Evolutionary conservation across 805 yeast genomes (phyloP).

Genomic region (Candida adriatica): DNA sequence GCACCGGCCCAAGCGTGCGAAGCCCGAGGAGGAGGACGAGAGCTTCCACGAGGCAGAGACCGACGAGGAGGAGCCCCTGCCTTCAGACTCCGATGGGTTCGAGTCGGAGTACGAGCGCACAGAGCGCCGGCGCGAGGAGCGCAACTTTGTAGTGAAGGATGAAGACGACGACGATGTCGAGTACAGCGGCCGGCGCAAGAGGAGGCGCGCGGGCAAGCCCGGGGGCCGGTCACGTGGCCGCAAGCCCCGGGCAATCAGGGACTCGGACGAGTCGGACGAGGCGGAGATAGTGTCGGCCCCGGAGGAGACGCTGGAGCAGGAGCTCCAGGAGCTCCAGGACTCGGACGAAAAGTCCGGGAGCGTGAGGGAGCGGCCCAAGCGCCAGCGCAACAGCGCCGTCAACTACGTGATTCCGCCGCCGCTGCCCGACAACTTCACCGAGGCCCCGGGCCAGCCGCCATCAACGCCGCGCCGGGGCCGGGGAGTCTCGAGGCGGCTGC

Average conservation of each 20-base stretch:
- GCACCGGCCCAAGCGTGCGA: neutral
- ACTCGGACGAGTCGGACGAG: conserved; percentile 4
- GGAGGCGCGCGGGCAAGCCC: conserved; percentile 2
- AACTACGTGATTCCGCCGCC: conserved; percentile 86
- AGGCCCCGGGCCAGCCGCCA: conserved; percentile 9
- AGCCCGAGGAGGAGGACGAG: conserved; percentile 16
- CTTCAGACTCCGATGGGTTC: conserved; percentile 10
- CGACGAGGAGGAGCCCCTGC: conserved; percentile 25
- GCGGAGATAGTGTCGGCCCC: conserved; percentile 26
- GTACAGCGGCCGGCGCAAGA: no score
- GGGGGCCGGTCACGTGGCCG: conserved; percentile 3
- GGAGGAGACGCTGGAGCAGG: conserved; percentile 46
- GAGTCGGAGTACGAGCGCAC: conserved; percentile 10
- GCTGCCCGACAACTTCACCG: conserved; percentile 33
- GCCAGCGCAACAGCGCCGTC: conserved; percentile 66
- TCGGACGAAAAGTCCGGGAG: conserved; percentile 35
- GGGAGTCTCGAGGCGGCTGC: conserved; percentile 49
- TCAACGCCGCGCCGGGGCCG: conserved; percentile 30
- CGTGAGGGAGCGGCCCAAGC: conserved; percentile 31
- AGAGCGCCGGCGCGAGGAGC: conserved; percentile 13
- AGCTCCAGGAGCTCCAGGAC: conserved; percentile 32
- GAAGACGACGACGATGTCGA: conserved; percentile 19
- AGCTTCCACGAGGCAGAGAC: conserved; percentile 35
- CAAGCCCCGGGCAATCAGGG: no score
- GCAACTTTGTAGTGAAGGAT: conserved; percentile 22